Evolutionary conservation across 169 alveolate species (phyloP).

Genomic region (Plasmodium knowlesi): DNA sequence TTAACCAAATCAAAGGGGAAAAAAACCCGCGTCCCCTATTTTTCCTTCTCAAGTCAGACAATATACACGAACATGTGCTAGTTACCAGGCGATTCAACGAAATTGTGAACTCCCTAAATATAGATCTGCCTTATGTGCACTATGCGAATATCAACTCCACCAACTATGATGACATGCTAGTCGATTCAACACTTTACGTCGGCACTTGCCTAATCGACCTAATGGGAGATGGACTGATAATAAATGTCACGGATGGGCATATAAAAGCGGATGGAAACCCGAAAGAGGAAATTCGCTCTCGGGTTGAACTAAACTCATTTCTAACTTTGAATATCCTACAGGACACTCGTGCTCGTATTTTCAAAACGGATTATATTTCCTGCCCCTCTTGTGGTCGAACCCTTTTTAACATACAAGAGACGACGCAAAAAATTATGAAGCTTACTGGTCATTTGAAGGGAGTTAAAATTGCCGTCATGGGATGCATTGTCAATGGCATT

Average conservation of each 20-base stretch:
- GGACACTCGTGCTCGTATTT: slow-evolving; percentile 88
- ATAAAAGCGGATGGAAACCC: not conserved
- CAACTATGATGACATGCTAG: slow-evolving; percentile 54
- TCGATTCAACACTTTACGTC: slow-evolving; percentile 44
- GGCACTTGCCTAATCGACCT: slow-evolving; percentile 66
- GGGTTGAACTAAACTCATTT: slow-evolving; percentile 58
- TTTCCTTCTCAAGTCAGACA: slow-evolving; percentile 40
- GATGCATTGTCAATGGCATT: slow-evolving; percentile 92
- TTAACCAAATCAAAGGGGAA: slow-evolving; percentile 26
- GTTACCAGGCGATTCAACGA: slow-evolving; percentile 57
- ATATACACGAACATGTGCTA: slow-evolving; percentile 47
- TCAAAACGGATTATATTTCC: slow-evolving; percentile 90
- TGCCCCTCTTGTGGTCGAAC: slow-evolving; percentile 94
- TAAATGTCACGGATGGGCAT: slow-evolving; percentile 21
- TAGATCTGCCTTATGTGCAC: slow-evolving; percentile 48
- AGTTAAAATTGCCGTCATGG: slow-evolving; percentile 91
- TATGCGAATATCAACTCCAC: slow-evolving; percentile 32
- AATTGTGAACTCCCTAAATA: slow-evolving; percentile 30
- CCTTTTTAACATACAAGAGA: slow-evolving; percentile 87
- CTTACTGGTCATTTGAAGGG: slow-evolving; percentile 92
- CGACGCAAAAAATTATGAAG: slow-evolving; percentile 84
- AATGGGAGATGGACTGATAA: slow-evolving; percentile 68
- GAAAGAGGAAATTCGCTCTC: not conserved
- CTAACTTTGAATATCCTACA: slow-evolving; percentile 70
- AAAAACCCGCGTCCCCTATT: slow-evolving; percentile 34